Base-by-base conservation (phyloP, 1,284 basidiomycete species). In the Heliocybe sulcata region DNA sequence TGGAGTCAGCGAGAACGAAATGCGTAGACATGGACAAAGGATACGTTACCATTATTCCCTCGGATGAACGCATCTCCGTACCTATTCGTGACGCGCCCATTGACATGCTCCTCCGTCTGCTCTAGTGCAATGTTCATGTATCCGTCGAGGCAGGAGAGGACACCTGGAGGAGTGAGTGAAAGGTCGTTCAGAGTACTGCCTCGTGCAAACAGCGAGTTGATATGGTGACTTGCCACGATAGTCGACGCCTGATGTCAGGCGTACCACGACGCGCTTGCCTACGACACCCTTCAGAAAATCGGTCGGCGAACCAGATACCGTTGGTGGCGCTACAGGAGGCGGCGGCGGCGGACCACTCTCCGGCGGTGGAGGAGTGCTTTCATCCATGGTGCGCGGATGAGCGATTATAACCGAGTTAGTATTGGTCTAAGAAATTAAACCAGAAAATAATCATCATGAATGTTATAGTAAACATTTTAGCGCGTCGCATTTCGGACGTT, bases 61-160 rank as follows among this genome's bases (percentile, higher is more conserved):
- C 96, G 78, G 61, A 98, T 91, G 72, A 98, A 98, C 27, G 94
- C 89, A 70, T 98, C 94, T 1, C 95, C 94, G 64, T 95, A 98
- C 58, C 79, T 80, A 67, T 94, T 96, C 38, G 92, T 95, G 54
- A 90, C 79, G 31, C 75, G 69, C 10, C 94, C 95, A 62, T 91
- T 89, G 12, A 97, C 92, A 69, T 92, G 87, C 72, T 99, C 96
- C 70, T 95, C 91, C 1, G 95, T 98, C 68, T 98, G 89, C 72
- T 99, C 96, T 49, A 99, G 75, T 2, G 94, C 96, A 55, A 99
- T 98, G 73, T 99, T 99, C 97, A 99, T 94, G 69, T 94, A 94
- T 0, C 95, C 97, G 70, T 99, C 97, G 22, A 99, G 79, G 68
- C 97, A 98, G 6, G 93, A 95, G n/a, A 99, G 75, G 1, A 94